Base-by-base conservation (phyloP, 805 yeast species). In the Candida sphagnicola region DNA sequence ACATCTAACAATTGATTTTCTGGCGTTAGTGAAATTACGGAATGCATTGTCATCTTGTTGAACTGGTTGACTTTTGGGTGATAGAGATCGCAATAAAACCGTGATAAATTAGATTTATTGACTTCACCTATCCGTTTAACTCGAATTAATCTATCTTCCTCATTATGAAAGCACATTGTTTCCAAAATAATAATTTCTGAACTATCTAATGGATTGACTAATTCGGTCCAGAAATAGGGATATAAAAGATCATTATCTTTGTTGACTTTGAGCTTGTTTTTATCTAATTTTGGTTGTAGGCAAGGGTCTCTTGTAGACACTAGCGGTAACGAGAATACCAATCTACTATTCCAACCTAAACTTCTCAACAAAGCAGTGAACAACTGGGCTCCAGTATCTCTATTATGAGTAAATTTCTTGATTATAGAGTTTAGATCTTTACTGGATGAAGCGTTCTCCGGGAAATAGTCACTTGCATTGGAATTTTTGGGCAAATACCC, bases 151-250 rank as follows among this genome's bases (percentile, higher is more conserved):
- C 57, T 32, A 21, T 39, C 37, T 4, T 47, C 52, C 38, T 60
- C 67, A 18, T 59, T 53, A 31, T 56, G 57, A 36, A 62, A 62
- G 18, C 61, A 48, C 18, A 48, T 45, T 2, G 60, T 42, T 35
- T 62, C 68, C 0, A 62, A n/a, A 1, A 61, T 39, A 12, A 59
- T 36, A 1, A 62, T 19, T 38, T 61, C 61, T 10, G 40, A 23
- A 1, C 43, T 38, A 35, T 62, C 41, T 8, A 54, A 26, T 1
- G 68, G 67, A 41, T 62, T 61, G 12, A 62, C 43, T 3, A 62
- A 39, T 39, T 62, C 68, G 5, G 65, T 60, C 68, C 68, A 62
- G 38, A 44, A 62, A 41, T 62, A 62, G 1, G 68, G 68, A 37
- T 57, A 62, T 5, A 62, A 40, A 8, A 62, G 43, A 41, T 62